Conservation (phyloP, 2,329 filamentous ascomycete genomes). For the Hymenoscyphus repandus region DNA sequence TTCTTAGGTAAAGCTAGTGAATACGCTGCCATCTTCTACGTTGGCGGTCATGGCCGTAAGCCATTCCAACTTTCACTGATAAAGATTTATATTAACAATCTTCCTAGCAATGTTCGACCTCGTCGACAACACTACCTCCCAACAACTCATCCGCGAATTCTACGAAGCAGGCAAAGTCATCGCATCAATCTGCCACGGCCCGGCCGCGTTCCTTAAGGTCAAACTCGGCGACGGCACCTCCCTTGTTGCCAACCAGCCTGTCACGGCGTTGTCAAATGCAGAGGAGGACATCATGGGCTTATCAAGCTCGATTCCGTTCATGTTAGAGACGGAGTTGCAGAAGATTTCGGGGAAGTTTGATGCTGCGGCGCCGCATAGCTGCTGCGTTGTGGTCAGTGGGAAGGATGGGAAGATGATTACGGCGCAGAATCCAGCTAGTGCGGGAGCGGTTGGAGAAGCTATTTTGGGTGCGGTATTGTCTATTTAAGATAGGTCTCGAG, state of each 20-base stretch:
- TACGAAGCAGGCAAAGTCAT: constrained; percentile 56
- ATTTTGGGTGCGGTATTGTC: constrained; percentile 26
- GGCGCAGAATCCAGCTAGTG: constrained; percentile 40
- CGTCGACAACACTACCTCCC: constrained; percentile 48
- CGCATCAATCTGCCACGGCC: constrained; percentile 64
- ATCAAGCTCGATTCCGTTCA: constrained; percentile 47
- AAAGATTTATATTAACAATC: not conserved
- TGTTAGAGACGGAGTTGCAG: constrained; percentile 50
- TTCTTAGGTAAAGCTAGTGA: constrained; percentile 43
- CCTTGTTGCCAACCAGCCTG: constrained; percentile 50
- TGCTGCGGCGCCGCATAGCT: constrained; percentile 39
- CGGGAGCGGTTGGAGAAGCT: constrained; percentile 36
- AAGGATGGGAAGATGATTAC: constrained; percentile 36
- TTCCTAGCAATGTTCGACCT: constrained; percentile 35
- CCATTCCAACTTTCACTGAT: constrained; percentile 7
- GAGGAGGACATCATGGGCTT: constrained; percentile 41
- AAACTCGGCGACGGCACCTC: constrained; percentile 45
- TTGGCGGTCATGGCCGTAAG: constrained; percentile 53
- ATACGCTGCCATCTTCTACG: constrained; percentile 53
- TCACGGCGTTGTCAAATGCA: constrained; percentile 54
- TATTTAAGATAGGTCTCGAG: no score
- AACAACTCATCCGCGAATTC: constrained; percentile 58
- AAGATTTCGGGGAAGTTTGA: constrained; percentile 51
- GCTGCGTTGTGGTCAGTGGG: constrained; percentile 33
- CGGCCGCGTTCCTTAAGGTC: constrained; percentile 56